These are phyloP conservation scores for Suaeda aralocaspica DNA, from an alignment of 148 eudicot genomes.

Conservation along the genomic window DNA sequence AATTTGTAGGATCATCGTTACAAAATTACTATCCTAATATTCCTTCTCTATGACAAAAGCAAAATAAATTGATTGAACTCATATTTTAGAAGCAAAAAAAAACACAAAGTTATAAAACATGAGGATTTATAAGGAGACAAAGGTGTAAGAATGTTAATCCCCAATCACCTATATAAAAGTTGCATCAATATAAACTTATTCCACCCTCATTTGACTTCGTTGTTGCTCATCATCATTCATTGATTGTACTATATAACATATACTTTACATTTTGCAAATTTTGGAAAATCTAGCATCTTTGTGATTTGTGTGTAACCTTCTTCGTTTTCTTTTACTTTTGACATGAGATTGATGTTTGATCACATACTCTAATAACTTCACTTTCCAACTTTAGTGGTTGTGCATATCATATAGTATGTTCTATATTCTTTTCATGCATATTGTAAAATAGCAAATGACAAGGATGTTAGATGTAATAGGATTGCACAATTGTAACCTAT, in stretches of 20 bases:
- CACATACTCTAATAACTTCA: neutral
- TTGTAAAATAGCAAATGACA: too few relatives aligned
- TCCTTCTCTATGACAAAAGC: slow-evolving; percentile 22
- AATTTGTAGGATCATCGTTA: neutral
- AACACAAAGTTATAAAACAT: neutral
- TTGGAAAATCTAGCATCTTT: neutral
- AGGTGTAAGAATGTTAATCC: slow-evolving; percentile 47
- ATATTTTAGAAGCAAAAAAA: neutral
- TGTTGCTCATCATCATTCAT: slow-evolving; percentile 22
- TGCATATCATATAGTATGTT: too few relatives aligned
- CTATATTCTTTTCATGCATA: too few relatives aligned
- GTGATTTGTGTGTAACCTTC: too few relatives aligned
- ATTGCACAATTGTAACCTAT: too few relatives aligned
- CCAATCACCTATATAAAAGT: neutral
- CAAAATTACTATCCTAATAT: slow-evolving; percentile 4
- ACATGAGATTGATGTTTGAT: neutral
- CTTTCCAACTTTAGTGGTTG: too few relatives aligned
- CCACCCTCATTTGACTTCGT: slow-evolving; percentile 20
- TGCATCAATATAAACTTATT: neutral
- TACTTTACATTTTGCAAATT: neutral
- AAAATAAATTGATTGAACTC: neutral
- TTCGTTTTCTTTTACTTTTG: slow-evolving; percentile 1
- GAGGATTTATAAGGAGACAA: slow-evolving; percentile 20
- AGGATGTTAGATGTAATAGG: too few relatives aligned
- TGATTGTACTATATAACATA: slow-evolving; percentile 16